Evolutionary conservation across 2,329 filamentous ascomycete species (phyloP).

Genomic region (Aureobasidium sp.): DNA sequence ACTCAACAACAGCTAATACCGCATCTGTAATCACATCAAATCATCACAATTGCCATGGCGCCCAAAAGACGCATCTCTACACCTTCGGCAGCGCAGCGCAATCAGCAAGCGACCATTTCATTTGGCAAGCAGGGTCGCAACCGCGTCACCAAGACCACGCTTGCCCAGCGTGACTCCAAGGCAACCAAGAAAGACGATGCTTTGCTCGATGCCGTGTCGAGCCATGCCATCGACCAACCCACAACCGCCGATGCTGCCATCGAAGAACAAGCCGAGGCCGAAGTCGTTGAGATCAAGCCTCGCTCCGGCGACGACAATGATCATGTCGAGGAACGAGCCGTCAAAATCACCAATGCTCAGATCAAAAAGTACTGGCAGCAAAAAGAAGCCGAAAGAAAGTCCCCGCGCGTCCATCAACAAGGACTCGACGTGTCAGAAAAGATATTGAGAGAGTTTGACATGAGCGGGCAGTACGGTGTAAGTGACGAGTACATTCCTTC

Average conservation of each 20-base stretch:
- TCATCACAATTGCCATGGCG: slow-evolving; percentile 29
- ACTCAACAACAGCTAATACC: neutral
- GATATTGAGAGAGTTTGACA: slow-evolving; percentile 83
- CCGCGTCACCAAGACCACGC: slow-evolving; percentile 50
- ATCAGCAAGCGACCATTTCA: slow-evolving; percentile 50
- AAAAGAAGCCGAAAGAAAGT: slow-evolving; percentile 59
- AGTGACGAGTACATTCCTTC: slow-evolving; percentile 31
- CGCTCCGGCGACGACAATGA: slow-evolving; percentile 16
- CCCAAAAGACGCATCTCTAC: slow-evolving; percentile 33
- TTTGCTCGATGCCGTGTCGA: slow-evolving; percentile 21
- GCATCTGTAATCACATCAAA: neutral
- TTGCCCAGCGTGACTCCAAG: slow-evolving; percentile 27
- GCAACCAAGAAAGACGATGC: slow-evolving; percentile 32
- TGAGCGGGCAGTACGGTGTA: slow-evolving; percentile 85
- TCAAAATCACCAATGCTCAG: slow-evolving; percentile 56
- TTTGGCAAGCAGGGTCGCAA: slow-evolving; percentile 45
- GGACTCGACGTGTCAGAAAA: slow-evolving; percentile 68
- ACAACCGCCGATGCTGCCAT: slow-evolving; percentile 33
- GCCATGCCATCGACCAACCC: slow-evolving; percentile 24
- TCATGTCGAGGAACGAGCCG: slow-evolving; percentile 47
- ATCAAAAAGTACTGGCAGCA: slow-evolving; percentile 69
- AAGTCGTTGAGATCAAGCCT: slow-evolving; percentile 19
- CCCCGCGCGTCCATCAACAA: slow-evolving; percentile 68
- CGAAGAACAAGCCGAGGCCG: slow-evolving; percentile 28
- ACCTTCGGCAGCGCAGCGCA: slow-evolving; percentile 38